Base-by-base conservation (phyloP, 495 filamentous ascomycete species). In the Parathielavia appendiculata region DNA sequence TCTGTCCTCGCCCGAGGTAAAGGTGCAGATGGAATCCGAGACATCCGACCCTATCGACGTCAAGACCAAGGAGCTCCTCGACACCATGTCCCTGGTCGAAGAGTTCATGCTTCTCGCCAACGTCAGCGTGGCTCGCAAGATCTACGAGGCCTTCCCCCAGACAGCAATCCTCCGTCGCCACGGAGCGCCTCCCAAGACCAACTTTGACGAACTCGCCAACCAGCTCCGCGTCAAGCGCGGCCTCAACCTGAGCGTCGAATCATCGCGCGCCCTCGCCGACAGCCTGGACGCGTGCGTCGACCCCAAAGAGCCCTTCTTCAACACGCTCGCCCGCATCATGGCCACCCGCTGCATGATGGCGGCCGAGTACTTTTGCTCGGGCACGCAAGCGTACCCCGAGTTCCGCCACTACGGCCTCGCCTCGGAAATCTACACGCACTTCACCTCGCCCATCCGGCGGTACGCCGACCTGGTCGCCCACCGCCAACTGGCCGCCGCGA, bases 61-160 rank as follows among this genome's bases (percentile, higher is more conserved):
- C 60, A 90, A 97, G 76, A 95, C 90, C 1, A 98, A 97, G 71
- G 79, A 90, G 55, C 82, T 88, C 58, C 83, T 97, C n/a, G 90
- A 90, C 66, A 98, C 93, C 54, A 97, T 97, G 77, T 97, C 92
- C 23, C 81, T 98, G 8, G 93, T 98, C 23, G 93, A 98, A 67
- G 93, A 98, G 65, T 97, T 98, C 79, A 98, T 98, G 93, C 80
- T 97, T 66, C 89, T 97, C 67, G 93, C 95, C 76, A 98, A 97
- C 73, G 96, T 89, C 68, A 89, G 84, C 59, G 93, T 98, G 23
- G 93, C 91, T 8, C 75, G 82, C 40, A 95, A 89, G 66, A 90
- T 95, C 63, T 89, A 92, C 75, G 79, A 86, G 51, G 83, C 90
- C 13, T 97, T 96, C 76, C 91, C 93, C 0, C 92, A 97, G 70